These are phyloP conservation scores for Cercospora sesami DNA, from an alignment of 2,329 filamentous ascomycete genomes.

Conservation along the genomic window DNA sequence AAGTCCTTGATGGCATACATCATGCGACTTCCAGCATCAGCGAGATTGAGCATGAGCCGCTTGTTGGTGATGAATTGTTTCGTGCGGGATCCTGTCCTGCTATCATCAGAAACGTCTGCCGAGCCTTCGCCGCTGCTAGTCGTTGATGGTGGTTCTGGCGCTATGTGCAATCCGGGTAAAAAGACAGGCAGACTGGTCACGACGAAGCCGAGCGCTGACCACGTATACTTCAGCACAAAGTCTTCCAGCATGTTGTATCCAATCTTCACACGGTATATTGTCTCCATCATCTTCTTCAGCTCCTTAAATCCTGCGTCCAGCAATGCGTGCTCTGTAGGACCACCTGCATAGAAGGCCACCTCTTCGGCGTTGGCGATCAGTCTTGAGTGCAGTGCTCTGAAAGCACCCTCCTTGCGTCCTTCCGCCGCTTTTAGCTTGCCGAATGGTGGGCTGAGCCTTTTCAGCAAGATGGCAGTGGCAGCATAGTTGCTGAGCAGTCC, in stretches of 20 bases:
- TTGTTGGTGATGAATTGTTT: constrained; percentile 99
- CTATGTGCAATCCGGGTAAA: constrained; percentile 86
- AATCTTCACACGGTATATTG: constrained; percentile 96
- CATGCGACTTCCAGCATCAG: constrained; percentile 94
- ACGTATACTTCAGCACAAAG: constrained; percentile 96
- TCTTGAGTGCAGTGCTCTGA: constrained; percentile 84
- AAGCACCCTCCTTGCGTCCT: constrained; percentile 91
- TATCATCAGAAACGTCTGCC: constrained; percentile 19
- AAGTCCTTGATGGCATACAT: constrained; percentile 99
- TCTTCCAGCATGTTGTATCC: constrained; percentile 99
- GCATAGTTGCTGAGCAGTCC: constrained; percentile 92
- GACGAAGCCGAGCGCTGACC: constrained; percentile 96
- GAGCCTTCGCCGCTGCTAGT: constrained; percentile 37
- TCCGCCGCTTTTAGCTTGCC: constrained; percentile 96
- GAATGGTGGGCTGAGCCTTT: constrained; percentile 88
- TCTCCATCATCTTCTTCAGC: constrained; percentile 94
- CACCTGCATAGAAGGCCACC: constrained; percentile 94
- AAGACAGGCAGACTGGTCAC: constrained; percentile 92
- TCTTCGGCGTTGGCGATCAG: constrained; percentile 97
- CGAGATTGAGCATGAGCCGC: constrained; percentile 92
- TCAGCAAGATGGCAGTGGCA: constrained; percentile 84
- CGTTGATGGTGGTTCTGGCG: constrained; percentile 59
- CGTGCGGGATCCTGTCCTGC: constrained; percentile 68
- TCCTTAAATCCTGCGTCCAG: constrained; percentile 90
- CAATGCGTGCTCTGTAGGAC: constrained; percentile 91